Evolutionary conservation across 306 rosid genomes (phyloP).

Genomic region (Dalbergia cochinchinensis): DNA sequence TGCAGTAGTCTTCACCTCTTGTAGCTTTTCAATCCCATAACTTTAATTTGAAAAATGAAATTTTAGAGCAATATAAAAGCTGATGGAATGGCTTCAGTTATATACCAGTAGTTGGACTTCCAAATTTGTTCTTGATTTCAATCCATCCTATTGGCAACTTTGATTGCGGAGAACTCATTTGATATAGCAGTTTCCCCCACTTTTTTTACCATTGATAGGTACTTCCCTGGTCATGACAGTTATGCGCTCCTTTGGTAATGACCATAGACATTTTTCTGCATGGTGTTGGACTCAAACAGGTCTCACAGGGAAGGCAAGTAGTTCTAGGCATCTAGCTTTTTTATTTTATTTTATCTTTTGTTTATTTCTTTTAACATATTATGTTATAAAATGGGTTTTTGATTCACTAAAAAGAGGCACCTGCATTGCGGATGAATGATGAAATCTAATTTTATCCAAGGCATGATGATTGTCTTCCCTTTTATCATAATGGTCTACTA

Average conservation of each 20-base stretch:
- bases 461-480: conserved; percentile 1
- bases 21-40: conserved; percentile 24
- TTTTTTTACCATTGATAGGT: conserved; percentile 55
- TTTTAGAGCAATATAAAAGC: conserved; percentile 26
- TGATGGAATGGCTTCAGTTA: conserved; percentile 29
- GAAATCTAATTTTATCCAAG: conserved; percentile 7
- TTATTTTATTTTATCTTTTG: neutral
- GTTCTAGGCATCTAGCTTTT: neutral
- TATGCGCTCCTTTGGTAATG: conserved; percentile 86
- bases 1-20: conserved; percentile 34
- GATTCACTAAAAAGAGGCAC: conserved; percentile 26
- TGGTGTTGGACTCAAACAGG: conserved; percentile 91
- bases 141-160: conserved; percentile 25
- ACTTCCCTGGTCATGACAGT: conserved; percentile 90
- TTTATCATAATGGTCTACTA: conserved; percentile 27
- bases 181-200: conserved; percentile 9
- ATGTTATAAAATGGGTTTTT: neutral
- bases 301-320: conserved; percentile 86
- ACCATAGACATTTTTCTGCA: conserved; percentile 80
- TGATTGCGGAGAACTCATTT: conserved; percentile 40
- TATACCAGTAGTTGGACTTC: conserved; percentile 21
- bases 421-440: neutral
- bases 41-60: conserved; percentile 28
- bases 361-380: conserved; percentile 7
- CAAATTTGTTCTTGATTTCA: conserved; percentile 17